Base-by-base conservation (phyloP, 2,329 filamentous ascomycete species). In the Blastomyces parvus region DNA sequence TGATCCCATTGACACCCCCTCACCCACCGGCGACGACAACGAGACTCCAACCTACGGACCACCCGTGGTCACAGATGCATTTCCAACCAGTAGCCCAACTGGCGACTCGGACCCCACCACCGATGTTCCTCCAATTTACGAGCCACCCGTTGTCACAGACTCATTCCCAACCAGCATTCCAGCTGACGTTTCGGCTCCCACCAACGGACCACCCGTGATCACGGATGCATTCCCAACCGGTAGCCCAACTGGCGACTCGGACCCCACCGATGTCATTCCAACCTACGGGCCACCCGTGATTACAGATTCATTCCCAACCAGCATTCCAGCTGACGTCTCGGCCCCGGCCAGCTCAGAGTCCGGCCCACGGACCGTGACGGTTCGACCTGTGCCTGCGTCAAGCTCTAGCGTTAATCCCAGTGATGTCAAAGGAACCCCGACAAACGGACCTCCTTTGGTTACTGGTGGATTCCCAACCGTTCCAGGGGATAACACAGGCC, bases 381-480 rank as follows among this genome's bases (percentile, higher is more conserved):
- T 44, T 59, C 38, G 22, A 11, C 56, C 38, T 46, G 7, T 59
- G 1, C 56, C 38, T 19, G 36, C 38, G 22, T 59, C 56, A 27
- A 14, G 27, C 14, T 59, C 56, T 17, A 1, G 33, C 17, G 30
- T 25, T 27, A 9, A 46, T 25, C 38, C 58, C 2, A 44, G n/a
- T 22, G 22, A 19, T 19, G 17, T 14, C 27, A 13, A 17, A 40
- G 42, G 40, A 19, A 33, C 58, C 27, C 36, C 38, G 22, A 60
- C 40, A 50, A 17, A 33, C 38, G 22, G 33, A 25, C 56, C 56
- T 38, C 9, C 56, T 27, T 44, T 46, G 38, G 19, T 25, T n/a
- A 60, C 59, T 17, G 33, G 42, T 36, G 42, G 46, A 33, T 53
- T 50, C 17, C 38, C 57, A n/a, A 57, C 64, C 40, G 61, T 64